Evolutionary conservation across 352 stramenopile genomes (phyloP), one percentile per base, ranked within the genome.

Genomic region (Globisporangium barbulae): DNA sequence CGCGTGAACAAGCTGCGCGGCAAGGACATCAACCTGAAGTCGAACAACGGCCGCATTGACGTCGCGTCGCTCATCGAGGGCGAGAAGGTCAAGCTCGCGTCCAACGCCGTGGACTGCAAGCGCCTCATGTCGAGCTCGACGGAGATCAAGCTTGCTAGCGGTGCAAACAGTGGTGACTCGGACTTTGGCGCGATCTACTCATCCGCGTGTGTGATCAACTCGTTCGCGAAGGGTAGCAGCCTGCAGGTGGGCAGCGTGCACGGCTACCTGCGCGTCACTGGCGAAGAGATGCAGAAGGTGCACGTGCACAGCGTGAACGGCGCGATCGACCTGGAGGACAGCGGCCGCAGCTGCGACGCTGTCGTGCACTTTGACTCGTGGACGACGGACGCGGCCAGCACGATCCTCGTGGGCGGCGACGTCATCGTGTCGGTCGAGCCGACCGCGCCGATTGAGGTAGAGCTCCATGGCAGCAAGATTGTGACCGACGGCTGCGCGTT

Each of bases 111-210:
- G 5, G 61, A 63, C 2, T 90, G 83, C 55, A 90, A 94, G 64
- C 70, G 74, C 33, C 63, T 91, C n/a, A 86, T 94, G 80, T 76
- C 85, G 0, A 68, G 59, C 9, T 61, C 64, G 6, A 73, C 75
- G 0, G 70, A 88, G 21, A 72, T 90, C 53, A 91, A 88, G 64
- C 41, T 94, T 9, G 66, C 69, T 44, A 88, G 88, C 59, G 68
- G 70, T 8, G 33, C 52, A 2, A 17, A 13, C 31, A 35, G 22
- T 7, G 19, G 35, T 7, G 52, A 71, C 28, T 81, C 80, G 28
- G 65, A 78, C 13, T 79, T 94, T 54, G 83, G 85, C 44, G 85
- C 85, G n/a, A 85, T 94, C 65, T 94, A 94, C 66, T 75, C 81
- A 53, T 61, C 79, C 7, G 64, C 74, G 21, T 88, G 76, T 44